A percentile compares a stretch with the other conserved stretches of the same genome.
Conservation (phyloP, 768 basidiomycete genomes). For the Boletus subcaerulescens region DNA sequence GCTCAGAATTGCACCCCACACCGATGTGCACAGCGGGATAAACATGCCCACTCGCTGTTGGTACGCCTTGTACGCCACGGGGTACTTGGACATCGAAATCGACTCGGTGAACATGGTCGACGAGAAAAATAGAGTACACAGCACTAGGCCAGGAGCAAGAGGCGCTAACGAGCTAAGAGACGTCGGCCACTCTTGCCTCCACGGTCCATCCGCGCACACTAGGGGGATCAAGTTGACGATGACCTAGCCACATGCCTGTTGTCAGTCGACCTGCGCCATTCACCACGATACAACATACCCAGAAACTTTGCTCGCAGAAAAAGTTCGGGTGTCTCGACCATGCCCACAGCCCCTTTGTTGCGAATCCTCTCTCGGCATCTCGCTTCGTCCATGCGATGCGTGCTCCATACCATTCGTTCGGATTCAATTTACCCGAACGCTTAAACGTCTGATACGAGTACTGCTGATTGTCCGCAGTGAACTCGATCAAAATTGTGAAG, state of each 20-base stretch:
- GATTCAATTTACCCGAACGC: slow-evolving; percentile 36
- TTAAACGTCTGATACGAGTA: slow-evolving; percentile 84
- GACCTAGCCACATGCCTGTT: slow-evolving; percentile 40
- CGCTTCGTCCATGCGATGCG: slow-evolving; percentile 63
- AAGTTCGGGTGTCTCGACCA: slow-evolving; percentile 93
- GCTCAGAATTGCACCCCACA: slow-evolving; percentile 41
- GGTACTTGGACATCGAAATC: slow-evolving; percentile 75
- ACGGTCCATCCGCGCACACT: slow-evolving; percentile 38
- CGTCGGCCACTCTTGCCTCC: slow-evolving; percentile 19
- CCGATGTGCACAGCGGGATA: slow-evolving; percentile 43
- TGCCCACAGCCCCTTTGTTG: slow-evolving; percentile 81
- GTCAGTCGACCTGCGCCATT: not conserved
- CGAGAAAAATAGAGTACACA: slow-evolving; percentile 70
- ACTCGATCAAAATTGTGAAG: slow-evolving; percentile 62
- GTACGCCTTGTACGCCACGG: slow-evolving; percentile 66
- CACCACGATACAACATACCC: slow-evolving; percentile 45
- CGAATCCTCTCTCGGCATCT: slow-evolving; percentile 77
- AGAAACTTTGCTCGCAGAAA: slow-evolving; percentile 84
- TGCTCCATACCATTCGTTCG: slow-evolving; percentile 60
- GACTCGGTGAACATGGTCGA: slow-evolving; percentile 81
- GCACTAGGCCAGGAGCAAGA: slow-evolving; percentile 54
- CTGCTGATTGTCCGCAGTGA: slow-evolving; percentile 89
- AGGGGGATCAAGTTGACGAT: slow-evolving; percentile 69
- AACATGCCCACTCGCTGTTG: slow-evolving; percentile 83
- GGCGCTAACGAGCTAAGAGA: slow-evolving; percentile 32